phyloP scores from a whole-genome alignment of 768 basidiomycete genomes.

The Leccinellum albellum region DNA sequence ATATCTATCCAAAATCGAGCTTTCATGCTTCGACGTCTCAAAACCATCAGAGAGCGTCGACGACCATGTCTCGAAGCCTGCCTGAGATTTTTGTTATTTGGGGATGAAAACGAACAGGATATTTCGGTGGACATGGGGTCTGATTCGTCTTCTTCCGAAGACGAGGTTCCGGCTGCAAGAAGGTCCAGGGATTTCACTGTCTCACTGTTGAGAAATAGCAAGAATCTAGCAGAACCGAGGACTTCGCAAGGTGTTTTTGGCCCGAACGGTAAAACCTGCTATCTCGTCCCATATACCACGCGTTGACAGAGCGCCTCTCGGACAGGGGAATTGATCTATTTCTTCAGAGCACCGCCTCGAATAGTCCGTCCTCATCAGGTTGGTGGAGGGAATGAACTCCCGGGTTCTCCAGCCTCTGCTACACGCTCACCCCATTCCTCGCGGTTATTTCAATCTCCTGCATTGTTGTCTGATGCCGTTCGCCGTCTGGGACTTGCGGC shows the following conservation, averaged over 20 bases:
- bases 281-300: neutral
- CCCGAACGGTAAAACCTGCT: slow-evolving; percentile 61
- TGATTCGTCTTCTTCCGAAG: slow-evolving; percentile 68
- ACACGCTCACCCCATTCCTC: slow-evolving; percentile 23
- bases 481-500: slow-evolving; percentile 61
- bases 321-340: slow-evolving; percentile 80
- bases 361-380: slow-evolving; percentile 52
- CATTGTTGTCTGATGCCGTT: slow-evolving; percentile 70
- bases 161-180: slow-evolving; percentile 40
- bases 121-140: slow-evolving; percentile 43
- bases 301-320: slow-evolving; percentile 1
- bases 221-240: slow-evolving; percentile 79
- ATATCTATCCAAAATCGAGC: slow-evolving; percentile 76
- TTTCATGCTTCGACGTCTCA: slow-evolving; percentile 73
- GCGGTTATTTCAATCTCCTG: slow-evolving; percentile 56
- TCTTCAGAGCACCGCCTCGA: slow-evolving; percentile 75
- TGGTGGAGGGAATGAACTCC: slow-evolving; percentile 41
- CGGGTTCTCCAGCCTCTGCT: slow-evolving; percentile 39
- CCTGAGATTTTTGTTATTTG: slow-evolving; percentile 74
- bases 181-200: slow-evolving; percentile 50
- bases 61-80: slow-evolving; percentile 85
- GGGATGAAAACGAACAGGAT: slow-evolving; percentile 52
- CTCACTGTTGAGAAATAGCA: slow-evolving; percentile 56
- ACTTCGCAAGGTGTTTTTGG: slow-evolving; percentile 89
- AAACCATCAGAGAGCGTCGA: slow-evolving; percentile 64